Conservation (phyloP, 2,329 filamentous ascomycete genomes). For the Boeremia lycopersici region DNA sequence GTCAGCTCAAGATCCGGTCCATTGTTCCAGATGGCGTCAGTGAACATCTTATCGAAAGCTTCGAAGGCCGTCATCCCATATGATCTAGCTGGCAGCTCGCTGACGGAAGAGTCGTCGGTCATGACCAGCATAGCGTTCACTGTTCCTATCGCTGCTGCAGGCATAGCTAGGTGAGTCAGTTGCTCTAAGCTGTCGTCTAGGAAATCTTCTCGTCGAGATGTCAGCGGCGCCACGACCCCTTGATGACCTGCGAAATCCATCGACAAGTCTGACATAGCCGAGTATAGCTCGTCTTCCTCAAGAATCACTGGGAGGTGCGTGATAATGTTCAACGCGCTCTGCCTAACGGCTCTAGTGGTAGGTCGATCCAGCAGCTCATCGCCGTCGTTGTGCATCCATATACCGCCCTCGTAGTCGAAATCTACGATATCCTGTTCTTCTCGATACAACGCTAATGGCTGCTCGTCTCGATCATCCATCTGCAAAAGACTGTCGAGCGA, state of each 20-base stretch:
- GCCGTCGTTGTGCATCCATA: background rate
- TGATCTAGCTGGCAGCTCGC: background rate
- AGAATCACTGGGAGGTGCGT: background rate
- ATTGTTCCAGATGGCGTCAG: background rate
- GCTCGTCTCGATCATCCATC: background rate
- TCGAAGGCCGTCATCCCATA: too few species aligned
- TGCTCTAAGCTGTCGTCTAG: background rate
- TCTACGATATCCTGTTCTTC: background rate
- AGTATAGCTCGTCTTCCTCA: background rate
- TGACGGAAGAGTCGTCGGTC: background rate
- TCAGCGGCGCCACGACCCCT: background rate
- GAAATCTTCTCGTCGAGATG: background rate
- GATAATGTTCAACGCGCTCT: background rate
- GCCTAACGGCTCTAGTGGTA: background rate
- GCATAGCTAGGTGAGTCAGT: background rate
- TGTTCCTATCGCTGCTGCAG: background rate
- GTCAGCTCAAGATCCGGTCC: background rate
- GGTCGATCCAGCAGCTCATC: background rate
- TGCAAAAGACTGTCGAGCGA: slow-evolving; percentile 1
- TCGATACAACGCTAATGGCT: background rate
- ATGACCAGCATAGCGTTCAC: background rate
- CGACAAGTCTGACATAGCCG: background rate
- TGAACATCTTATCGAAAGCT: background rate
- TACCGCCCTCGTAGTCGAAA: background rate
- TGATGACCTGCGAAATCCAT: background rate